Percentiles rank a stretch among this genome's conserved stretches.
Conservation (phyloP, 2,329 filamentous ascomycete genomes). For the Verticillium longisporum region DNA sequence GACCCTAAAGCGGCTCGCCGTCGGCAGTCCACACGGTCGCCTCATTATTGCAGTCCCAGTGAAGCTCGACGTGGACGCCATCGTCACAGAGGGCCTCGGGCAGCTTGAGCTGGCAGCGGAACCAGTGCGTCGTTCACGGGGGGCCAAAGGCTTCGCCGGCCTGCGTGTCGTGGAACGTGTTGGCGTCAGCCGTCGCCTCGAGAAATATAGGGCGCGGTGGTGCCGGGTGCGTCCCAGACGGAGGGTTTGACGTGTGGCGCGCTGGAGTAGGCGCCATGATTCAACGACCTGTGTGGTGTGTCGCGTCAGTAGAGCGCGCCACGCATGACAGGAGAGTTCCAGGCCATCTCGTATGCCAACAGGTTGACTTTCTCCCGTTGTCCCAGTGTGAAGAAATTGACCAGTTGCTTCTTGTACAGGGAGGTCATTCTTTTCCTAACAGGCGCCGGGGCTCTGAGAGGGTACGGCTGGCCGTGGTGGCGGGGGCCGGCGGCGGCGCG, state of each 20-base stretch:
- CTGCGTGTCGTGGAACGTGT: slow-evolving; percentile 21
- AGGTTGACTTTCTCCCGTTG: slow-evolving; percentile 16
- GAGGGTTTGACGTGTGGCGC: slow-evolving; percentile 9
- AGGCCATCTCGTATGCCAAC: slow-evolving; percentile 6
- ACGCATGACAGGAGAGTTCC: background rate
- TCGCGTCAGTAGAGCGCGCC: background rate
- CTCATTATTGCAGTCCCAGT: slow-evolving; percentile 66
- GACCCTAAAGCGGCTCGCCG: slow-evolving; percentile 55
- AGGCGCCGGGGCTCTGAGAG: slow-evolving; percentile 4
- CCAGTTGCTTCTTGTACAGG: slow-evolving; percentile 12
- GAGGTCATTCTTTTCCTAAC: slow-evolving; percentile 7
- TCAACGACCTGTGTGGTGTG: slow-evolving; percentile 5
- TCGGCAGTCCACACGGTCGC: slow-evolving; percentile 58
- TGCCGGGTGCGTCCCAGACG: slow-evolving; percentile 12
- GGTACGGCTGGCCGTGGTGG: slow-evolving; percentile 6
- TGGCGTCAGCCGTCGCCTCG: slow-evolving; percentile 9
- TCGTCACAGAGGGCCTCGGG: slow-evolving; percentile 48
- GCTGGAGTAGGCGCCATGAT: slow-evolving; percentile 9
- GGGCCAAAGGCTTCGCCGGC: slow-evolving; percentile 57
- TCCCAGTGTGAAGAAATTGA: slow-evolving; percentile 14
- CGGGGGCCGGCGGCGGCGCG: slow-evolving; percentile 1
- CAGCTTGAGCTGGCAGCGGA: slow-evolving; percentile 52
- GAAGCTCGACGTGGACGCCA: slow-evolving; percentile 52
- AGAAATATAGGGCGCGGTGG: slow-evolving; percentile 9
- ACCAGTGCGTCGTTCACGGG: slow-evolving; percentile 68